Conservation (phyloP, 345 rosid species). For the Excoecaria cochinchinensis region DNA sequence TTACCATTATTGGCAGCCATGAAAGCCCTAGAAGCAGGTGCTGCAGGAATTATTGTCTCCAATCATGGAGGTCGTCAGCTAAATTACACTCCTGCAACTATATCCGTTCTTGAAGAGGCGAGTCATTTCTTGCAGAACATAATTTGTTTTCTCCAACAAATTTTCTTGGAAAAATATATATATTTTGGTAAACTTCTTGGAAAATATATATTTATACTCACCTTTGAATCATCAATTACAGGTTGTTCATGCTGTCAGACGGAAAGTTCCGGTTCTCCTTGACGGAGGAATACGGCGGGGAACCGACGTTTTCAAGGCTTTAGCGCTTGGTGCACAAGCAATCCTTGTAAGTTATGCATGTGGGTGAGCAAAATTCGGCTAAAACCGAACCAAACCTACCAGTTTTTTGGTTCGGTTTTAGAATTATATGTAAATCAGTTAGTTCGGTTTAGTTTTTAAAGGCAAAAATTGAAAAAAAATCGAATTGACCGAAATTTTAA, state of each 20-base stretch:
- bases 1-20: conserved; percentile 8
- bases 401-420: not conserved
- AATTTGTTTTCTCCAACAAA: no score
- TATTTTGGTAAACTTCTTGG: no score
- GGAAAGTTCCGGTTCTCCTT: conserved; percentile 67
- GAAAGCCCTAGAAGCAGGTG: conserved; percentile 63
- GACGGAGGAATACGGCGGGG: conserved; percentile 91
- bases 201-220: no score
- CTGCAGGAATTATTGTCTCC: conserved; percentile 88
- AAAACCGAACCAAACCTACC: no score
- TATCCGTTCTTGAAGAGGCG: conserved; percentile 80
- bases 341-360: conserved; percentile 59
- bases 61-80: conserved; percentile 95
- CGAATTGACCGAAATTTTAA: no score
- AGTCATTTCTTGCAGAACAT: no score
- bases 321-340: conserved; percentile 87
- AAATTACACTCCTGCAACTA: conserved; percentile 83
- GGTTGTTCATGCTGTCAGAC: conserved; percentile 71
- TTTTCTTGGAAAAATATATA: no score
- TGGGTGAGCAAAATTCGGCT: no score
- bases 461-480: no score
- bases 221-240: conserved; percentile 18
- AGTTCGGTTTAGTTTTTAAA: no score
- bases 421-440: not conserved
- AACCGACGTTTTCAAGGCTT: conserved; percentile 82